Conservation (phyloP, 2,329 filamentous ascomycete species). For the Claviceps quebecensis region DNA sequence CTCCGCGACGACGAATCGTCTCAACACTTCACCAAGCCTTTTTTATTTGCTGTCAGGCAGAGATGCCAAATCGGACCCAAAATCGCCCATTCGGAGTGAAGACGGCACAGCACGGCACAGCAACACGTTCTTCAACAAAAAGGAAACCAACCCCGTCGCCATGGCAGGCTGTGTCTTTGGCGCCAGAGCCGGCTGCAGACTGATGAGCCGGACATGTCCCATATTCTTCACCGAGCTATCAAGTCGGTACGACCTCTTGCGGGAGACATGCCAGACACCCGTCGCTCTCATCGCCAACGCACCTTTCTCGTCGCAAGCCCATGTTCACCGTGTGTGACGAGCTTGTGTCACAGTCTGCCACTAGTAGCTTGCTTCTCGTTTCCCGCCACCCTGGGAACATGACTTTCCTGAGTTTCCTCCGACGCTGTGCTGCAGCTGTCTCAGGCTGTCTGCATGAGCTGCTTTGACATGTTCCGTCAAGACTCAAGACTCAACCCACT, state of each 20-base stretch:
- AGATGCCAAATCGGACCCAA: background rate
- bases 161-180: background rate
- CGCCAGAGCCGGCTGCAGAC: background rate
- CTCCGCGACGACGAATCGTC: too few relatives aligned
- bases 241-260: background rate
- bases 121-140: background rate
- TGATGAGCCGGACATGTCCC: constrained; percentile 7
- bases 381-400: constrained; percentile 39
- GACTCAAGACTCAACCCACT: background rate
- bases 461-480: background rate
- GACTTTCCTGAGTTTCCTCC: constrained; percentile 34
- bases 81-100: background rate
- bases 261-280: background rate
- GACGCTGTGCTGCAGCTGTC: constrained; percentile 11
- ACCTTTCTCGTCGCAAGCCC: constrained; percentile 6
- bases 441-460: background rate
- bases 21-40: background rate
- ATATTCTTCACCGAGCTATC: background rate
- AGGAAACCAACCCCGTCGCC: background rate
- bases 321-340: constrained; percentile 13
- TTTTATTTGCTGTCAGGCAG: background rate
- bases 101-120: background rate
- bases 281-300: background rate
- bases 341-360: constrained; percentile 9
- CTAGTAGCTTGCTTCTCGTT: constrained; percentile 11